Evolutionary conservation across 2,329 filamentous ascomycete genomes (phyloP).

Genomic region (Claviceps capensis): DNA sequence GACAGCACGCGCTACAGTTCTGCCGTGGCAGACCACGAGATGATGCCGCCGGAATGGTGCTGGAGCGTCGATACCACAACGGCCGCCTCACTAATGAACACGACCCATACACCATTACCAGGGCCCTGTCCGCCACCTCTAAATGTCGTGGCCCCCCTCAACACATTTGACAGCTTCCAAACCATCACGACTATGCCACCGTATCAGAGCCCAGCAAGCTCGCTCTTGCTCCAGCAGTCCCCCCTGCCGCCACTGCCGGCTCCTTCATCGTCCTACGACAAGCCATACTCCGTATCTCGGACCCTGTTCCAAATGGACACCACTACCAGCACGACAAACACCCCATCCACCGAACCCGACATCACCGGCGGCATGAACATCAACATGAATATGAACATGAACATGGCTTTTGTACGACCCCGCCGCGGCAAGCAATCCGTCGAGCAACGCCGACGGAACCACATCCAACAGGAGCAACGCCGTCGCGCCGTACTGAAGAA

Average conservation of each 20-base stretch:
- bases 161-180: too few relatives aligned
- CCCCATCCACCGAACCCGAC: neutral
- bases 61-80: neutral
- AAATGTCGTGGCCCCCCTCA: too few relatives aligned
- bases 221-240: neutral
- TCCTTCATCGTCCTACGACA: neutral
- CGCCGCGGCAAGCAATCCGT: neutral
- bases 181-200: neutral
- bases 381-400: neutral
- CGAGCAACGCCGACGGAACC: neutral
- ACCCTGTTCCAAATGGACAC: neutral
- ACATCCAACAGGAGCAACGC: constrained; percentile 1
- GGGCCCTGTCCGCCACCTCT: too few relatives aligned
- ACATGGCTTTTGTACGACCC: neutral
- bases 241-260: neutral
- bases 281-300: neutral
- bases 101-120: too few relatives aligned
- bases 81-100: neutral
- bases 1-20: neutral
- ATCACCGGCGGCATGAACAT: neutral
- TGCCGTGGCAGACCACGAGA: neutral
- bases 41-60: neutral
- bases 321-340: neutral
- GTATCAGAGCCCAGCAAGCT: neutral
- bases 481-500: constrained; percentile 1